Conservation (phyloP, 768 basidiomycete genomes). For the Lentinula sp. region DNA sequence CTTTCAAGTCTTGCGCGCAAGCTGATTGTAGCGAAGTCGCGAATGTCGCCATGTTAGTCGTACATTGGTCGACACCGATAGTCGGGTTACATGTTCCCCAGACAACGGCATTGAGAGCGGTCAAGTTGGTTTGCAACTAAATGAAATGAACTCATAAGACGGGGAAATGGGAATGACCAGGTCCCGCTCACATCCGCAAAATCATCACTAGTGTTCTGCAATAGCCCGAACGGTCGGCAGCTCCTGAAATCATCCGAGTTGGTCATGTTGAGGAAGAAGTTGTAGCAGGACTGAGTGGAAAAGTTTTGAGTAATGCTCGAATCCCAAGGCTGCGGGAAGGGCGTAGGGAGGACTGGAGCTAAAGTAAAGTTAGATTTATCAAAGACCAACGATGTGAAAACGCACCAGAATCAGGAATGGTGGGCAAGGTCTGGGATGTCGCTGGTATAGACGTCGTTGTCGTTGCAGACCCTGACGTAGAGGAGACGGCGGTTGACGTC, state of each 20-base stretch:
- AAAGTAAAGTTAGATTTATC: background rate
- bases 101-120: slow-evolving; percentile 58
- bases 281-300: slow-evolving; percentile 54
- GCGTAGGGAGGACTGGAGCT: slow-evolving; percentile 50
- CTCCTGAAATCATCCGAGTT: slow-evolving; percentile 49
- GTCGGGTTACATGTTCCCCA: slow-evolving; percentile 80
- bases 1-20: slow-evolving; percentile 53
- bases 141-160: background rate
- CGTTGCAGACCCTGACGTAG: slow-evolving; percentile 5
- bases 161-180: background rate
- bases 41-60: slow-evolving; percentile 65
- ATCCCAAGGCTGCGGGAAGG: slow-evolving; percentile 77
- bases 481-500: slow-evolving; percentile 4
- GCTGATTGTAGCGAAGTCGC: slow-evolving; percentile 36
- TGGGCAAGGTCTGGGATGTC: slow-evolving; percentile 30
- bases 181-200: slow-evolving; percentile 31
- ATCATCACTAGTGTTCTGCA: slow-evolving; percentile 36
- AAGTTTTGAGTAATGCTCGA: slow-evolving; percentile 59
- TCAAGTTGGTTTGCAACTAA: slow-evolving; percentile 60
- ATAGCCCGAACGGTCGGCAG: slow-evolving; percentile 73
- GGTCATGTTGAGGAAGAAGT: slow-evolving; percentile 77
- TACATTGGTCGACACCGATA: slow-evolving; percentile 42
- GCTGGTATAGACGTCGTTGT: slow-evolving; percentile 15
- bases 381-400: background rate
- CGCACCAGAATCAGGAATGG: slow-evolving; percentile 39